Evolutionary conservation across 108 stramenopile species (phyloP).

Genomic region (Hondaea fermentalgiana): DNA sequence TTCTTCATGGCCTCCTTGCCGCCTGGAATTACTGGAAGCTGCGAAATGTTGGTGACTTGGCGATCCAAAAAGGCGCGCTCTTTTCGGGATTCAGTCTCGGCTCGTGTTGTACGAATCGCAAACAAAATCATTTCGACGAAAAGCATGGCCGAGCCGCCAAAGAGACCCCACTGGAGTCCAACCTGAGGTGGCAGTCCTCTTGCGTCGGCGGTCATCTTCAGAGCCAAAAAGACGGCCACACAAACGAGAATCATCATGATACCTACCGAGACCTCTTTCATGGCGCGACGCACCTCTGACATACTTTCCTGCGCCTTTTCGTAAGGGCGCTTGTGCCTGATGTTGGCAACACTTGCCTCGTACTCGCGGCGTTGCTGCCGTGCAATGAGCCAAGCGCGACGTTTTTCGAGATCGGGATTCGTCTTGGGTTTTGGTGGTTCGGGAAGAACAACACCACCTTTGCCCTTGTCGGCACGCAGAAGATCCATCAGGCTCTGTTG

Average conservation of each 20-base stretch:
- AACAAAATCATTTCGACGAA: background rate
- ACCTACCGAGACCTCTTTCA: background rate
- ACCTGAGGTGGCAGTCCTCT: background rate
- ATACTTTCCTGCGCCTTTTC: background rate
- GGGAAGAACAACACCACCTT: background rate
- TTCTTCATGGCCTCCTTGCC: too few relatives aligned
- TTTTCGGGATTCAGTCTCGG: background rate
- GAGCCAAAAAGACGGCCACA: background rate
- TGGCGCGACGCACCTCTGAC: background rate
- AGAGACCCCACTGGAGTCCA: background rate
- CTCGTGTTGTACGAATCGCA: background rate
- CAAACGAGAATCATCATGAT: conserved; percentile 1
- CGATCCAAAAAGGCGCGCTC: background rate
- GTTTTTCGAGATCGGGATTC: background rate
- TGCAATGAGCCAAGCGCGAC: background rate
- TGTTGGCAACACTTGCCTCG: background rate
- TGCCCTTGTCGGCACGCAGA: background rate
- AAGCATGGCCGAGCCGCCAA: background rate
- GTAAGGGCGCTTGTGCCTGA: background rate
- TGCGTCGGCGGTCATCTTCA: background rate
- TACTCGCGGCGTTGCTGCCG: background rate
- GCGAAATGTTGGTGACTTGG: background rate
- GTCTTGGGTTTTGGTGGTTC: background rate
- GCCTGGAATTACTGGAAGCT: background rate
- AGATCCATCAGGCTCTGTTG: background rate